Base-by-base conservation (phyloP, 2,329 filamentous ascomycete species). In the Xylariaceae sp. region DNA sequence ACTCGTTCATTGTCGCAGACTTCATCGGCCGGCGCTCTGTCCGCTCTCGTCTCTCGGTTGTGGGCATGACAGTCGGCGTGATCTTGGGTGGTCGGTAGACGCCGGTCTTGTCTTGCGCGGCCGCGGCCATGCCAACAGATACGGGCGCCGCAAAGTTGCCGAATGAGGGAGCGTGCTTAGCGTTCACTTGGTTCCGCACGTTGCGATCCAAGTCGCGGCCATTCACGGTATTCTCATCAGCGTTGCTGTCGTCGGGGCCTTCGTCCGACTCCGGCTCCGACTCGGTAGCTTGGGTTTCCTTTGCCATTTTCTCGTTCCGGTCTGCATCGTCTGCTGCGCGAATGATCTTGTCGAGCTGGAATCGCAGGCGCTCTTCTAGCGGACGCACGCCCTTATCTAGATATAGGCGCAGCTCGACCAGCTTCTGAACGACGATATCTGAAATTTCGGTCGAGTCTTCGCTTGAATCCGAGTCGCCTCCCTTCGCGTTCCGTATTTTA, bases 341-440 rank as follows among this genome's bases (percentile, higher is more conserved):
- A 17, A 99, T 81, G 23, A 97, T 92, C 71, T 96, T 95, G 74
- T 98, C 94, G 68, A 99, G 92, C 72, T 97, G 93, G 75, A 97
- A 99, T 65, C 92, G 94, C 60, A 99, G 77, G 67, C 93, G 90
- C 65, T 89, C 89, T 75, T 99, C 96, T 14, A 98, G 78, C 0
- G 95, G 95, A 14, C 91, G 87, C 3, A 96, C 90, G 64, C 95
- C 96, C 71, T 92, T 92, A 70, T 99, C 96, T 1, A 99, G 80
- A 72, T 96, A 98, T 1, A 97, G 81, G n/a, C 94, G 86, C 49
- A 97, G 79, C 74, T 96, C 92, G 16, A 93, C 87, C n/a, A 99
- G 82, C 71, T 96, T 96, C 65, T 88, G 88, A 2, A 95, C 88
- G 0, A 93, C 87, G 2, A 88, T 82, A 45, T 89, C 84, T 43